Percentiles rank a stretch among this genome's conserved stretches.
phyloP scores from a whole-genome alignment of 2,329 filamentous ascomycete species.

The Geoglossum cookeanum region DNA sequence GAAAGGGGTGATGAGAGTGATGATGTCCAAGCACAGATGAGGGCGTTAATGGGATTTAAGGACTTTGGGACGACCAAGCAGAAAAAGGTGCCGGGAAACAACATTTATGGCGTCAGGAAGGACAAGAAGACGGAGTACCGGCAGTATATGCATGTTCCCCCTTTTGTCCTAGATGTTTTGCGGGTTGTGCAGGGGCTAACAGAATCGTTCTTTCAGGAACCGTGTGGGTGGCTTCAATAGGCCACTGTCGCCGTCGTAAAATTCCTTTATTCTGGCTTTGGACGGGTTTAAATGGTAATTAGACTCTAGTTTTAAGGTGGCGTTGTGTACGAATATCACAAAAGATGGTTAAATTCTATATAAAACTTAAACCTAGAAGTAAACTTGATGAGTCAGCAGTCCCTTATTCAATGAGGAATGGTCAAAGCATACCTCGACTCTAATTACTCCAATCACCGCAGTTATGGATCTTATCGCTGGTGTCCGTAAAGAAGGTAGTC shows the following conservation, averaged over 20 bases:
- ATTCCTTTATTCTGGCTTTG: background rate
- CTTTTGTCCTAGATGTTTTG: background rate
- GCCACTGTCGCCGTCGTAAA: constrained; percentile 37
- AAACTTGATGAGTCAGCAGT: background rate
- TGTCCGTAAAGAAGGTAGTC: constrained; percentile 74
- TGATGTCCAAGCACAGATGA: constrained; percentile 43
- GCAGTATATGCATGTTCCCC: constrained; percentile 65
- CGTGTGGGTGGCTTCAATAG: constrained; percentile 65
- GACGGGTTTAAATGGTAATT: background rate
- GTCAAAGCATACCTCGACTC: too few species aligned
- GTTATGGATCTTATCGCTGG: constrained; percentile 83
- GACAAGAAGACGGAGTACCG: constrained; percentile 90
- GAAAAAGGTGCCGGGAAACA: constrained; percentile 75
- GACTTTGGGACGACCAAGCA: constrained; percentile 75
- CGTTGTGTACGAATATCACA: too few species aligned
- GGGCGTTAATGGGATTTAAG: constrained; percentile 76
- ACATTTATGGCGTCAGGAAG: constrained; percentile 64
- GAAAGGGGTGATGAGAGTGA: constrained; percentile 42
- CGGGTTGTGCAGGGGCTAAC: background rate
- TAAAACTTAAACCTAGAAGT: too few species aligned
- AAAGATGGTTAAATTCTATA: too few species aligned
- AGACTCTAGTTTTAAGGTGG: too few species aligned
- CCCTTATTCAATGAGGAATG: too few species aligned
- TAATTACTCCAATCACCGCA: background rate
- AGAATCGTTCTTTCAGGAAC: constrained; percentile 26